These are phyloP conservation scores for Tetrapisispora namnaoensis DNA, from an alignment of 805 yeast species.

Conservation along the genomic window DNA sequence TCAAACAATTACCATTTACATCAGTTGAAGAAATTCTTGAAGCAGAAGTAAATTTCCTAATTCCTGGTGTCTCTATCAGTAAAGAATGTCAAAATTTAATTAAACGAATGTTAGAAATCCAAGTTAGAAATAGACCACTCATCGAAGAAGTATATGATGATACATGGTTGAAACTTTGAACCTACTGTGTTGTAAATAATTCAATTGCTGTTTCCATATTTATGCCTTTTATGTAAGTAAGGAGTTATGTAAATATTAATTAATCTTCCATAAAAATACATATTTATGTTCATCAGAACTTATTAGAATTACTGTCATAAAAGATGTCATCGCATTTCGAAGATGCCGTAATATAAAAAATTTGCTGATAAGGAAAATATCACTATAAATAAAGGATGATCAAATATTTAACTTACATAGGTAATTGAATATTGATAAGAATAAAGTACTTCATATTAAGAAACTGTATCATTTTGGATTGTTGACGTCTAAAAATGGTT, in stretches of 20 bases:
- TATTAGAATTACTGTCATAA: not conserved
- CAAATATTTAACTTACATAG: no score
- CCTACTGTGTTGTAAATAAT: no score
- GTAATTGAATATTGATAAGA: no score
- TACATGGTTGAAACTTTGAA: conserved; percentile 44
- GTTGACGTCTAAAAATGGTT: not conserved
- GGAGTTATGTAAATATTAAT: not conserved
- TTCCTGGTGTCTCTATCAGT: conserved; percentile 31
- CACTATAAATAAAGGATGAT: no score
- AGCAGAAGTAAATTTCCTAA: conserved; percentile 55
- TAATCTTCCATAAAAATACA: no score
- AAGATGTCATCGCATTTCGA: no score
- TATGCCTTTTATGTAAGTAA: no score
- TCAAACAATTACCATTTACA: conserved; percentile 88
- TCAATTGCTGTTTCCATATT: no score
- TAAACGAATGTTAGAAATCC: conserved; percentile 51
- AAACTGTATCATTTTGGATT: no score
- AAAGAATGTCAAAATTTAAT: conserved; percentile 53
- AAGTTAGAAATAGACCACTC: conserved; percentile 58
- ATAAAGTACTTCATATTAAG: no score
- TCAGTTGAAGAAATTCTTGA: conserved; percentile 92
- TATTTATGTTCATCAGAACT: no score
- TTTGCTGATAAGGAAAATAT: not conserved
- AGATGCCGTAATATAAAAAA: not conserved
- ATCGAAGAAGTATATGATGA: conserved; percentile 60